These are phyloP conservation scores for Oxytropis ochrocephala DNA, from an alignment of 306 rosid genomes.

Conservation along the genomic window DNA sequence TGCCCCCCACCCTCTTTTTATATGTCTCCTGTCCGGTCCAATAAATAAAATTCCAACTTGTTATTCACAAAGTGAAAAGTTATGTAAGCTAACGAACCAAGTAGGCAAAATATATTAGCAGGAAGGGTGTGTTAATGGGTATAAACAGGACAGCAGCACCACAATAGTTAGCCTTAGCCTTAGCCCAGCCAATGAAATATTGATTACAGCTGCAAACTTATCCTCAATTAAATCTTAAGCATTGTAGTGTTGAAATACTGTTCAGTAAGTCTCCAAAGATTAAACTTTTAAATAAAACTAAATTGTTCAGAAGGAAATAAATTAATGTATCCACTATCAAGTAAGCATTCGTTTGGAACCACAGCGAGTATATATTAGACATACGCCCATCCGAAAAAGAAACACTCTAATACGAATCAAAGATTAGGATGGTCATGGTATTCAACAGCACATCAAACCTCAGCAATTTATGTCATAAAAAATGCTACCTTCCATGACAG, in stretches of 20 bases:
- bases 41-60: background rate
- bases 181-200: background rate
- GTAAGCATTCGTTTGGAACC: too few species aligned
- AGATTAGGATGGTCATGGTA: background rate
- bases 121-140: background rate
- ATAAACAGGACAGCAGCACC: background rate
- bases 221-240: conserved; percentile 4
- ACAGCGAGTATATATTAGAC: too few species aligned
- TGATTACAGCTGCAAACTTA: background rate
- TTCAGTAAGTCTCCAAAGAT: background rate
- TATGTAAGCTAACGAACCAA: background rate
- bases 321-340: conserved; percentile 6
- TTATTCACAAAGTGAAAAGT: background rate
- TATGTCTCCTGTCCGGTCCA: background rate
- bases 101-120: background rate
- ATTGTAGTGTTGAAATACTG: background rate
- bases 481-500: conserved; percentile 2
- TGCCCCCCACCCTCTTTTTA: background rate
- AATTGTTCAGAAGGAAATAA: background rate
- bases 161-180: conserved; percentile 3
- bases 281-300: background rate
- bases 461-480: background rate
- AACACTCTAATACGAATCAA: background rate
- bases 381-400: too few species aligned
- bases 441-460: background rate